phyloP scores from a whole-genome alignment of 176 grass and related monocot genomes.

The Elymus sibiricus region DNA sequence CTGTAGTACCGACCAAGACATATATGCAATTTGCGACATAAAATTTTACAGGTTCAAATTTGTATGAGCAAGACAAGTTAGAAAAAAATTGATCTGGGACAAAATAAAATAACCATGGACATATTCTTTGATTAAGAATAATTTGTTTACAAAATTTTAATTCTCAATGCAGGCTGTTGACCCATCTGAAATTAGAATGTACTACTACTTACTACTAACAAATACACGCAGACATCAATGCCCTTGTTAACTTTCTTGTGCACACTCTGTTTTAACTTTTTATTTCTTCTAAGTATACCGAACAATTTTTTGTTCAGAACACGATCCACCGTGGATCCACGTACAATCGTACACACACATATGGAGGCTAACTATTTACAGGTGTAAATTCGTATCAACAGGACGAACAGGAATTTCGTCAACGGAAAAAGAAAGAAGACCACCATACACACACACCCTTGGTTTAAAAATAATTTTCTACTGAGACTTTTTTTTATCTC shows the following conservation, averaged over 20 bases:
- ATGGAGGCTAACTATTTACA: not conserved
- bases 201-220: not conserved
- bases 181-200: no score
- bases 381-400: not conserved
- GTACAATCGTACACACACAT: not conserved
- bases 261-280: not conserved
- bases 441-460: not conserved
- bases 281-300: not conserved
- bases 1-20: no score
- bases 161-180: no score
- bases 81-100: no score
- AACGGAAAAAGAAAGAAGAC: not conserved
- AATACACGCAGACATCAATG: not conserved
- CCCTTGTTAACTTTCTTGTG: not conserved
- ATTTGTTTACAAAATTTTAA: no score
- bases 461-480: conserved; percentile 5
- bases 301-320: not conserved
- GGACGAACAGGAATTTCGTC: not conserved
- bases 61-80: no score
- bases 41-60: no score
- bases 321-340: not conserved
- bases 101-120: no score
- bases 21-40: no score
- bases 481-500: not conserved
- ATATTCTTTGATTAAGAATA: no score